Base-by-base conservation (phyloP, 2,329 filamentous ascomycete species). In the Alternaria triticina region DNA sequence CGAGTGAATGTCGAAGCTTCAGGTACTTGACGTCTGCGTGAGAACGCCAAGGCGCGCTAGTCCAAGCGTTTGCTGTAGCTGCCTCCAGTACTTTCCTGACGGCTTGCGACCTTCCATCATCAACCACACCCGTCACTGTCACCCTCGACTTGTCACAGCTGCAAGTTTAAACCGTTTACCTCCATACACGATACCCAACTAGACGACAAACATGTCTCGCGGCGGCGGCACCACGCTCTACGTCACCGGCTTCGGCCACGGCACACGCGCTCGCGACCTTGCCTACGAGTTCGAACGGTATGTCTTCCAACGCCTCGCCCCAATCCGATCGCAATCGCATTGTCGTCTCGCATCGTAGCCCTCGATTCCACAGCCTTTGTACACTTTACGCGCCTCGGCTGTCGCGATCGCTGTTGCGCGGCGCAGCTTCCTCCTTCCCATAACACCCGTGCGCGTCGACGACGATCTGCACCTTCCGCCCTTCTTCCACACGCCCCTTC, bases 271-370 rank as follows among this genome's bases (percentile, higher is more conserved):
- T 83, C 93, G 96, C 89, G 94, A 99, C 87, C 92, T 98, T 83
- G 94, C 95, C 86, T 97, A 97, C 92, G 95, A 98, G 88, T 98
- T 98, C 92, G 95, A 98, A 94, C 94, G 95, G 93, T 97, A 97
- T 89, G 94, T 97, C 87, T 83, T 49, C 23, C 47, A 84, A 66
- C 79, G 77, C 75, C 75, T 79, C 77, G 75, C 74, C 65, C 63
- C 64, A 57, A 36, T 75, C 33, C 72, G 66, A 76, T 71, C 77
- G 75, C 71, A 73, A 63, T 67, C 66, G 67, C 70, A 50, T 75
- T 74, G 64, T 74, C 71, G 66, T 69, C 75, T 69, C 69, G 70
- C 67, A 62, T 68, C 70, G 15, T 62, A 62, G 33, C 49, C 61
- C 60, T n/a, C 59, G 56, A 61, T 58, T 61, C 44, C 67, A 20